These are phyloP conservation scores for Candida fluviatilis DNA, from an alignment of 805 yeast species.

Conservation along the genomic window DNA sequence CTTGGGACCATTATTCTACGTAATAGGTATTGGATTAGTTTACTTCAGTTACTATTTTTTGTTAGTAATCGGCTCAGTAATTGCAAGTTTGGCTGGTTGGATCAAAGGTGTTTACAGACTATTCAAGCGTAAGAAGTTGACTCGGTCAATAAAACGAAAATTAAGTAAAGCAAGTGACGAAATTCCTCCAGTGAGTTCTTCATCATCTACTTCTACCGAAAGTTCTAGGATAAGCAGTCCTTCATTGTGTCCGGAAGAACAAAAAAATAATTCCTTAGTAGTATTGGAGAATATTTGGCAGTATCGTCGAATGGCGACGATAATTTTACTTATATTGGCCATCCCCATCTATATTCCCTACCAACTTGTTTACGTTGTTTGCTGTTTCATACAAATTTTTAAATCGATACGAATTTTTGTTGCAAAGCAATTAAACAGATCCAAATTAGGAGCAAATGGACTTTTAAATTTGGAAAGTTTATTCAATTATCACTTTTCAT, in stretches of 20 bases:
- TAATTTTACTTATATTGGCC: constrained; percentile 13
- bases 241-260: not conserved
- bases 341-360: constrained; percentile 71
- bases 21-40: constrained; percentile 44
- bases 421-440: not conserved
- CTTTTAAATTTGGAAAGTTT: constrained; percentile 17
- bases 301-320: constrained; percentile 12
- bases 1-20: constrained; percentile 54
- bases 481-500: constrained; percentile 57
- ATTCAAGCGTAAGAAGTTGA: no score
- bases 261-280: not conserved
- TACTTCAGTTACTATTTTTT: constrained; percentile 25
- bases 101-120: constrained; percentile 8
- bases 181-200: not conserved
- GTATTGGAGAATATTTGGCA: constrained; percentile 2
- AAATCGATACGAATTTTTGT: constrained; percentile 38
- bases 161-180: no score
- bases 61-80: not conserved
- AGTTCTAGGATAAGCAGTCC: not conserved
- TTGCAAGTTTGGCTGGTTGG: constrained; percentile 8
- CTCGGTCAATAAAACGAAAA: no score
- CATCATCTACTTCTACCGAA: not conserved
- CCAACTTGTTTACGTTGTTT: constrained; percentile 68
- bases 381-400: constrained; percentile 54
- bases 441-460: constrained; percentile 4